Conservation (phyloP, 83 land plant species). For the Picea abies region DNA sequence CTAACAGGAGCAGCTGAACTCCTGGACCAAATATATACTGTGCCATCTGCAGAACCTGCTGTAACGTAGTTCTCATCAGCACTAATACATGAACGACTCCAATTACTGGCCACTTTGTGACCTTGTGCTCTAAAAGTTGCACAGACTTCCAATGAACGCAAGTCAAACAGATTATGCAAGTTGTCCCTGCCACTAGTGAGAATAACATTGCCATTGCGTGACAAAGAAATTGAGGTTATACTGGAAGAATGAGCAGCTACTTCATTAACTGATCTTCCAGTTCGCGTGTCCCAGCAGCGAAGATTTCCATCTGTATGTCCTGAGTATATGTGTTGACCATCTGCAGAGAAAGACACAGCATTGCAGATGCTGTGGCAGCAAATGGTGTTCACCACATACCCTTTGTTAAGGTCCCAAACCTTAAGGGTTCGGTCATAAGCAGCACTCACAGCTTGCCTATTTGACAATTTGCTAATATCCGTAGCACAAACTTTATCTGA, state of each 20-base stretch:
- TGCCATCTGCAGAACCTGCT: slow-evolving; percentile 92
- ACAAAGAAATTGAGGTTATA: slow-evolving; percentile 85
- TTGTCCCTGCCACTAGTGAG: slow-evolving; percentile 95
- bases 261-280: slow-evolving; percentile 79
- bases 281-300: slow-evolving; percentile 80
- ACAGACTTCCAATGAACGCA: slow-evolving; percentile 75
- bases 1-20: slow-evolving; percentile 47
- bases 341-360: slow-evolving; percentile 73
- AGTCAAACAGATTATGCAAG: slow-evolving; percentile 86
- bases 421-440: slow-evolving; percentile 90
- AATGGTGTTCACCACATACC: slow-evolving; percentile 80
- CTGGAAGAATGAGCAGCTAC: slow-evolving; percentile 85
- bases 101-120: slow-evolving; percentile 70
- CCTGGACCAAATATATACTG: slow-evolving; percentile 82
- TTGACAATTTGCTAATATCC: slow-evolving; percentile 73
- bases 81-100: slow-evolving; percentile 94
- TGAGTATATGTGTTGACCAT: slow-evolving; percentile 79
- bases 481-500: slow-evolving; percentile 86
- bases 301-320: slow-evolving; percentile 97
- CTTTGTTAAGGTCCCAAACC: slow-evolving; percentile 89
- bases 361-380: slow-evolving; percentile 87
- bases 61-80: slow-evolving; percentile 85
- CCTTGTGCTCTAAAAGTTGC: slow-evolving; percentile 85
- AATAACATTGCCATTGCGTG: slow-evolving; percentile 66
- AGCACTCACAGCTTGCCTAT: slow-evolving; percentile 73